A percentile compares a stretch with the other conserved stretches of the same genome.
Evolutionary conservation across 805 yeast species (phyloP).

Genomic region (Teunomyces gatunensis): DNA sequence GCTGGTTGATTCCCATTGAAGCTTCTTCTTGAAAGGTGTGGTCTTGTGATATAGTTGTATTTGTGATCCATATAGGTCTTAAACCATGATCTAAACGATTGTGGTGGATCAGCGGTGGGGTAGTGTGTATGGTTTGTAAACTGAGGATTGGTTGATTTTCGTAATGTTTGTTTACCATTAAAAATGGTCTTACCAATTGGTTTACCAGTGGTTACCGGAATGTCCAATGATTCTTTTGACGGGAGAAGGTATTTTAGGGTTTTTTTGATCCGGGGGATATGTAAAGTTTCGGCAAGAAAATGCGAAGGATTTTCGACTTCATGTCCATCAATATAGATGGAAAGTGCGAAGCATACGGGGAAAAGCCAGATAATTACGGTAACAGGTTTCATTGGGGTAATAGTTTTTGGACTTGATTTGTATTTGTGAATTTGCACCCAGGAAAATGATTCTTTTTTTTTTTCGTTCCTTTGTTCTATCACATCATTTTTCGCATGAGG

Average conservation of each 20-base stretch:
- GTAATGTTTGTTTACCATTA: neutral
- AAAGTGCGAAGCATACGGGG: neutral
- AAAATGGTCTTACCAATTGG: neutral
- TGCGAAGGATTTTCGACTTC: neutral
- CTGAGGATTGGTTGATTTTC: no score
- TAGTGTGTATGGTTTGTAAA: neutral
- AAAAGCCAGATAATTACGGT: neutral
- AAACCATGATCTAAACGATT: constrained; percentile 17
- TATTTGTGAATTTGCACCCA: neutral
- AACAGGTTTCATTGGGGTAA: neutral
- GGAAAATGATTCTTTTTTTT: no score
- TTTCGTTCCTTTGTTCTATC: no score
- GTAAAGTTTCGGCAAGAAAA: neutral
- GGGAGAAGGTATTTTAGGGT: neutral
- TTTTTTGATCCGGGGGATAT: neutral
- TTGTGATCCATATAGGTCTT: constrained; percentile 20
- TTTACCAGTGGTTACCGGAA: neutral
- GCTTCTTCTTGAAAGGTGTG: constrained; percentile 12
- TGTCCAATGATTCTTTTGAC: neutral
- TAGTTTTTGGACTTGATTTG: no score
- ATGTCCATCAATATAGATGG: neutral
- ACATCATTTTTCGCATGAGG: no score
- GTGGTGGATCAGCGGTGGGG: neutral
- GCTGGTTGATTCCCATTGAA: constrained; percentile 17
- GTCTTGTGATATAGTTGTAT: neutral